Conservation (phyloP, 352 stramenopile species). For the Globisporangium acanthophoron region DNA sequence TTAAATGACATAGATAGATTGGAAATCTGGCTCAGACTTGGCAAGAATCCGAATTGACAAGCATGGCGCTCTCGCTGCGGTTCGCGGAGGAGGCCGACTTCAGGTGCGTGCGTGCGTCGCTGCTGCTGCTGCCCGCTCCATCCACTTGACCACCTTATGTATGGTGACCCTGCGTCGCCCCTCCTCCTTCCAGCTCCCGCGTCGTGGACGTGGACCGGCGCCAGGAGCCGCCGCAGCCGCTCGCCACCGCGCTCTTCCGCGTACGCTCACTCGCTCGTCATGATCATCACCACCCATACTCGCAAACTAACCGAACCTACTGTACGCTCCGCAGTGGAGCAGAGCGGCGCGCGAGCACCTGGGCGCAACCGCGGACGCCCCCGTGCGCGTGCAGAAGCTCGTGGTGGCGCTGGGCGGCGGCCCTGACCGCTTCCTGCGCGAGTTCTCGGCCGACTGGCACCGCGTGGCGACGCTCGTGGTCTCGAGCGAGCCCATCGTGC, state of each 20-base stretch:
- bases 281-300: neutral
- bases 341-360: conserved; percentile 25
- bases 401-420: conserved; percentile 41
- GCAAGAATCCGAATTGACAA: neutral
- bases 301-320: neutral
- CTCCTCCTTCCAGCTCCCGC: conserved; percentile 30
- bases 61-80: conserved; percentile 36
- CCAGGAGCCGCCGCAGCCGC: conserved; percentile 13
- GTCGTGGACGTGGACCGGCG: conserved; percentile 29
- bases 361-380: neutral
- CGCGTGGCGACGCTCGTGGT: conserved; percentile 47
- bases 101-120: conserved; percentile 22
- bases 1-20: too few relatives aligned
- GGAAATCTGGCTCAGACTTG: too few relatives aligned
- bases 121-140: too few relatives aligned
- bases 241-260: conserved; percentile 47
- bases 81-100: conserved; percentile 51
- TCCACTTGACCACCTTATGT: too few relatives aligned
- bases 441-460: conserved; percentile 37
- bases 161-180: too few relatives aligned
- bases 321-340: conserved; percentile 33
- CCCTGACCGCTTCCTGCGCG: conserved; percentile 40
- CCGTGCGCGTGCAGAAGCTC: conserved; percentile 26
- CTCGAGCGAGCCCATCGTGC: conserved; percentile 42
- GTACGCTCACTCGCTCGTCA: conserved; percentile 19